These are phyloP conservation scores for Trichoderma sp. DNA, from an alignment of 2,329 filamentous ascomycete genomes.

Conservation along the genomic window DNA sequence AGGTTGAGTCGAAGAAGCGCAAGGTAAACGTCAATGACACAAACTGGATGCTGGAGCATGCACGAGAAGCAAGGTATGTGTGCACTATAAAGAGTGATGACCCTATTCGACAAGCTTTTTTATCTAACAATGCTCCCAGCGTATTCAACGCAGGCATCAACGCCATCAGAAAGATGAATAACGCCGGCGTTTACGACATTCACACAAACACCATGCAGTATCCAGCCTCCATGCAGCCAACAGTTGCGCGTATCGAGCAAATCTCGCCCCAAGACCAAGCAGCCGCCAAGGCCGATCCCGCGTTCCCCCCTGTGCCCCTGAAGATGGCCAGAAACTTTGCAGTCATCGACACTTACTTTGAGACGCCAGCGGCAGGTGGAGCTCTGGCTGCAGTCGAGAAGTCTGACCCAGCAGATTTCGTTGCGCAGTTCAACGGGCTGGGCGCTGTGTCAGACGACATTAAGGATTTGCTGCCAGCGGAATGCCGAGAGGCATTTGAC, in stretches of 20 bases:
- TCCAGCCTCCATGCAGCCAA: slow-evolving; percentile 86
- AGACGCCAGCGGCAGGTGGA: slow-evolving; percentile 54
- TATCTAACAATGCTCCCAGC: slow-evolving; percentile 50
- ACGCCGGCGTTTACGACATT: slow-evolving; percentile 83
- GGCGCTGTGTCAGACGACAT: slow-evolving; percentile 68
- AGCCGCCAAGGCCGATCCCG: slow-evolving; percentile 38
- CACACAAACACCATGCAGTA: slow-evolving; percentile 93
- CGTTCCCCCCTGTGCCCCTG: slow-evolving; percentile 54
- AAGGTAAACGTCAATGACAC: slow-evolving; percentile 87
- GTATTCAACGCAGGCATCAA: slow-evolving; percentile 81
- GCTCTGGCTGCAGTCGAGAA: slow-evolving; percentile 51
- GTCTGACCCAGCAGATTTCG: slow-evolving; percentile 50
- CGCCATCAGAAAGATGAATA: slow-evolving; percentile 68
- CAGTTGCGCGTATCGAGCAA: slow-evolving; percentile 80
- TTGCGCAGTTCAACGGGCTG: slow-evolving; percentile 63
- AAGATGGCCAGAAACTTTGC: slow-evolving; percentile 60
- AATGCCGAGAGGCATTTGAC: slow-evolving; percentile 75
- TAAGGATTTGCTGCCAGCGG: slow-evolving; percentile 65
- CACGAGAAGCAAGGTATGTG: slow-evolving; percentile 79
- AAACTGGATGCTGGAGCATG: slow-evolving; percentile 97
- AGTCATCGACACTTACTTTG: slow-evolving; percentile 59
- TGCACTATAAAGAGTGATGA: slow-evolving; percentile 25
- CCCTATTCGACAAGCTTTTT: neutral
- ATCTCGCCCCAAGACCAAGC: slow-evolving; percentile 53
- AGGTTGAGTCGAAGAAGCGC: slow-evolving; percentile 79